Evolutionary conservation across 106 monocot genomes (phyloP).

Genomic region (Iris macrosiphon): DNA sequence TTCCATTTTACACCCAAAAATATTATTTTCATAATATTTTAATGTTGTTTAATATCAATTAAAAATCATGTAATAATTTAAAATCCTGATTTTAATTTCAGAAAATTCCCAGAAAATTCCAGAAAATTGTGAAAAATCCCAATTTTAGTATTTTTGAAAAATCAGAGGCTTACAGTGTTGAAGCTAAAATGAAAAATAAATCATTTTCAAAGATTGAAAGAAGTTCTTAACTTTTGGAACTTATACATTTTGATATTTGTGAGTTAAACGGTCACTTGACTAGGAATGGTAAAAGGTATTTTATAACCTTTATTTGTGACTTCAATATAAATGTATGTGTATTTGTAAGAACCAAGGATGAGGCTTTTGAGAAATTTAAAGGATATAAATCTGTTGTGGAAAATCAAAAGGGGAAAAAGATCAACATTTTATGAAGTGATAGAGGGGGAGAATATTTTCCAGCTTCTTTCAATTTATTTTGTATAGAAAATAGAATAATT

Average conservation of each 20-base stretch:
- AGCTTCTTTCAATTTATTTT: not conserved
- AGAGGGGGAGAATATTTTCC: slow-evolving; percentile 16
- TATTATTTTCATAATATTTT: too few species aligned
- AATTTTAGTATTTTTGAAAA: too few species aligned
- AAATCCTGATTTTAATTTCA: too few species aligned
- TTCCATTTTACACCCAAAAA: too few species aligned
- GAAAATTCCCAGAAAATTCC: too few species aligned
- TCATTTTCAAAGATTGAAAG: not conserved
- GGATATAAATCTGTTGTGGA: slow-evolving; percentile 2
- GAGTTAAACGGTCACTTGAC: slow-evolving; percentile 20
- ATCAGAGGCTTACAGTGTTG: too few species aligned
- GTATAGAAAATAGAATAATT: slow-evolving; percentile 6
- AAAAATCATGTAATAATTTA: too few species aligned
- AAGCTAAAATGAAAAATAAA: slow-evolving; percentile 2
- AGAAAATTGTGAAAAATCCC: too few species aligned
- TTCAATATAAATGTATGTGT: not conserved
- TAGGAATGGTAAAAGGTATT: not conserved
- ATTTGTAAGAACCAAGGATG: slow-evolving; percentile 6
- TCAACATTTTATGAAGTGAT: slow-evolving; percentile 7
- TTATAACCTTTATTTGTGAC: slow-evolving; percentile 5
- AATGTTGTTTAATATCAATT: too few species aligned
- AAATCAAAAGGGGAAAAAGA: slow-evolving; percentile 11
- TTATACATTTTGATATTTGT: slow-evolving; percentile 13
- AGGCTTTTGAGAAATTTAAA: slow-evolving; percentile 12
- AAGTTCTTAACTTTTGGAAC: not conserved